Base-by-base conservation (phyloP, 768 basidiomycete species). In the Fomitopsis pulvina region DNA sequence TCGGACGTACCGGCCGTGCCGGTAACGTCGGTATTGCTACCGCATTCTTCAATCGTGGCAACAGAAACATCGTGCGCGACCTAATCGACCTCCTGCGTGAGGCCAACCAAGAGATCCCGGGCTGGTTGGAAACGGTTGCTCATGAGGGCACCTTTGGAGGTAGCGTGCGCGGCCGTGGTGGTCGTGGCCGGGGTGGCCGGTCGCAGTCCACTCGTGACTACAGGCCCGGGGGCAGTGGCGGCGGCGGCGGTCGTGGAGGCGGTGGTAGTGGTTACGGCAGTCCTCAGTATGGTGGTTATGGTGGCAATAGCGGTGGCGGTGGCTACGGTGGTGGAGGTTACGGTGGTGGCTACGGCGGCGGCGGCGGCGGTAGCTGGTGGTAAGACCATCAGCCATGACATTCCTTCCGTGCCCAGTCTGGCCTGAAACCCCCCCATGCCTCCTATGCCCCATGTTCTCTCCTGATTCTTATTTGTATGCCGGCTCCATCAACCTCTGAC, bases 1-100 rank as follows among this genome's bases (percentile, higher is more conserved):
- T 94, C 60, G 92, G 92, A 75, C 88, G 93, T 75, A 95, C 93
- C 12, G 96, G 96, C 40, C 94, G 96, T 80, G 96, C 96, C 8
- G 96, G 96, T 44, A 99, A 99, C 75, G 91, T 87, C 10, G 96
- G 96, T 75, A 78, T 85, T 56, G 85, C 88, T 22, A 99, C 96
- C 12, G 92, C 95, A 4, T 98, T 99, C 78, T 92, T 92, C 77
- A 92, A 92, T 65, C 80, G 91, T 12, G 87, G 87, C 47, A 97
- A 96, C 73, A 85, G 84, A 66, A 87, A 88, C 66, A 93, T 97
- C 53, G 92, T 88, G 48, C 81, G 85, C 50, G 94, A 96, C 60
- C 76, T 99, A 40, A 72, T 99, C 45, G 95, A 97, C 66, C 79
- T 99, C 3, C 79, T 99, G 21, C 81, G 89, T 46, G 95, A 99